phyloP scores from a whole-genome alignment of 371 early-diverging fungal species.

The Mucor mucedo region DNA sequence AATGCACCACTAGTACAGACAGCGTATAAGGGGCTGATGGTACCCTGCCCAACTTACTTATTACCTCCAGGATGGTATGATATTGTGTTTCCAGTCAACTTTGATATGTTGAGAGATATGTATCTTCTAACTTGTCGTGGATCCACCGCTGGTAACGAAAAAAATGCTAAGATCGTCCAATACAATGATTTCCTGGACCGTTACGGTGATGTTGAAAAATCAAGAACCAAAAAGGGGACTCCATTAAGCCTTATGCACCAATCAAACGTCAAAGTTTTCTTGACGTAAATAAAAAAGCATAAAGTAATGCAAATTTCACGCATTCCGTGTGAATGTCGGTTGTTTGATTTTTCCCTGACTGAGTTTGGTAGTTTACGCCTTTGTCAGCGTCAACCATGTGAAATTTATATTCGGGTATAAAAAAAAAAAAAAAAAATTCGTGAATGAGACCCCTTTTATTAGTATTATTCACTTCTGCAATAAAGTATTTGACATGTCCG shows the following conservation, averaged over 20 bases:
- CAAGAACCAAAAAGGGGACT: slow-evolving; percentile 70
- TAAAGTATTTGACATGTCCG: slow-evolving; percentile 5
- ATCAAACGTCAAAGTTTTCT: slow-evolving; percentile 79
- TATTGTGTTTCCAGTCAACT: slow-evolving; percentile 95
- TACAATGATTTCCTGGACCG: slow-evolving; percentile 75
- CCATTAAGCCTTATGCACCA: slow-evolving; percentile 82
- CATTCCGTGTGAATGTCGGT: background rate
- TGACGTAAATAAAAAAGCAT: slow-evolving; percentile 28
- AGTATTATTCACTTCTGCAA: background rate
- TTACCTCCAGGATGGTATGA: slow-evolving; percentile 95
- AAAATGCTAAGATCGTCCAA: slow-evolving; percentile 58
- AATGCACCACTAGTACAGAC: slow-evolving; percentile 93
- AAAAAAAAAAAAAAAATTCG: too few species aligned
- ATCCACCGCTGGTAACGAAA: slow-evolving; percentile 32
- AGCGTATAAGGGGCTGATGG: slow-evolving; percentile 79
- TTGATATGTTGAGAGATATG: slow-evolving; percentile 75
- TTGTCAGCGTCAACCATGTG: slow-evolving; percentile 1
- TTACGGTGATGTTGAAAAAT: slow-evolving; percentile 73
- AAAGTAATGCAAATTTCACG: too few species aligned
- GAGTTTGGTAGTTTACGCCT: background rate
- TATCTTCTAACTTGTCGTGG: slow-evolving; percentile 65
- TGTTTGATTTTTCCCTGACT: too few species aligned
- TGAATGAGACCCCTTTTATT: too few species aligned
- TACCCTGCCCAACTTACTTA: slow-evolving; percentile 88
- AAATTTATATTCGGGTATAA: background rate